Base-by-base conservation (phyloP, 192 early-diverging fungal species). In the Lunasporangiospora selenospora region DNA sequence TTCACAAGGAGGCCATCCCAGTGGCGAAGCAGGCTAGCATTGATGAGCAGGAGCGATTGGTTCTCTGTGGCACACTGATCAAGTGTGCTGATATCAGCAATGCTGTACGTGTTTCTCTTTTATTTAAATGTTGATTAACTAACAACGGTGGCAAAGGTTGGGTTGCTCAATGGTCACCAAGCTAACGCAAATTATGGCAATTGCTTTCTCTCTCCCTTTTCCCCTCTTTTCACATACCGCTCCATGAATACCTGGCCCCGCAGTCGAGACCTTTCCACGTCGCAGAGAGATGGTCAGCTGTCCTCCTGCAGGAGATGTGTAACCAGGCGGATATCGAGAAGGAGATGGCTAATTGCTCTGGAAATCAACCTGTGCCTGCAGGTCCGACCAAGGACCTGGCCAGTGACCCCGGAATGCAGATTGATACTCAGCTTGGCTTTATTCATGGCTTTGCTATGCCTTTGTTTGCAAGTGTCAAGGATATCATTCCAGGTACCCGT, bases 71-170 rank as follows among this genome's bases (percentile, higher is more conserved):
- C 29, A 86, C 84, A 12, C 77, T 93, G 8, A 86, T 93, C 76
- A 93, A 93, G 73, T 93, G 91, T 75, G 89, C 89, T 4, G 91
- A 93, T 50, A 90, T 93, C 54, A 89, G 88, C 61, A 93, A 93
- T 69, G 84, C 87, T 52, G 84, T 85, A 81, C 61, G 77, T 73
- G 18, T 29, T 13, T 2, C n/a, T n/a, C n/a, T n/a, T n/a, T n/a
- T n/a, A n/a, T n/a, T n/a, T n/a, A n/a, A n/a, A n/a, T n/a, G n/a
- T n/a, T n/a, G n/a, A n/a, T n/a, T n/a, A n/a, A n/a, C n/a, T n/a
- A n/a, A n/a, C n/a, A n/a, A n/a, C n/a, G n/a, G n/a, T n/a, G n/a
- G n/a, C n/a, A n/a, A n/a, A n/a, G n/a, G n/a, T n/a, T n/a, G n/a
- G n/a, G n/a, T n/a, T n/a, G n/a, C n/a, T n/a, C n/a, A n/a, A n/a